Conservation (phyloP, 129 eudicot species). For the Solidago caesia region DNA sequence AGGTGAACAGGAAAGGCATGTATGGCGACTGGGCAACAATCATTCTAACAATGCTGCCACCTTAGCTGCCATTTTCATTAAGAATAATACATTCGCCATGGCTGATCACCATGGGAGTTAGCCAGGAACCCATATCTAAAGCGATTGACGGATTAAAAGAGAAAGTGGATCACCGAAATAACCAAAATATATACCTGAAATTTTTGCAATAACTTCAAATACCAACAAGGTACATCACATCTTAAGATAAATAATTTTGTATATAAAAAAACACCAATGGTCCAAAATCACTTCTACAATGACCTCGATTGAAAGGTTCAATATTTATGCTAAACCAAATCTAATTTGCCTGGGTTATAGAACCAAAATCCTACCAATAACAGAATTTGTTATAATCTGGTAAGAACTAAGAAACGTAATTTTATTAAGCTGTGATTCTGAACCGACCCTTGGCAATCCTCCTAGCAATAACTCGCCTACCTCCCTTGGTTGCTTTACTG, state of each 20-base stretch:
- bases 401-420: not conserved
- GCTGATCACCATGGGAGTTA: not conserved
- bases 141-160: not conserved
- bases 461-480: constrained; percentile 83
- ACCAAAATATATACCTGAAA: not conserved
- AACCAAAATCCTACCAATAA: not conserved
- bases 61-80: too few species aligned
- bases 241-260: constrained; percentile 16
- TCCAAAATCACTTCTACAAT: constrained; percentile 8
- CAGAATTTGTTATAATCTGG: not conserved
- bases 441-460: constrained; percentile 90
- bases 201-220: constrained; percentile 15
- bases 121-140: not conserved
- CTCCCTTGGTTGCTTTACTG: constrained; percentile 95
- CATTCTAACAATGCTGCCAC: too few species aligned
- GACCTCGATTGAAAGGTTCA: not conserved
- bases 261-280: not conserved
- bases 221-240: constrained; percentile 13
- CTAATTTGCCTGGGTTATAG: not conserved
- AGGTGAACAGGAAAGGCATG: too few species aligned
- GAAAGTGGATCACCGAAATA: not conserved
- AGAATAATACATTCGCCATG: not conserved
- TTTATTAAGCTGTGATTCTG: constrained; percentile 72
- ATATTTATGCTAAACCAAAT: constrained; percentile 5
- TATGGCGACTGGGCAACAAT: too few species aligned